Evolutionary conservation across 73 alveolate species (phyloP).

Genomic region (Paramecium pentaurelia): DNA sequence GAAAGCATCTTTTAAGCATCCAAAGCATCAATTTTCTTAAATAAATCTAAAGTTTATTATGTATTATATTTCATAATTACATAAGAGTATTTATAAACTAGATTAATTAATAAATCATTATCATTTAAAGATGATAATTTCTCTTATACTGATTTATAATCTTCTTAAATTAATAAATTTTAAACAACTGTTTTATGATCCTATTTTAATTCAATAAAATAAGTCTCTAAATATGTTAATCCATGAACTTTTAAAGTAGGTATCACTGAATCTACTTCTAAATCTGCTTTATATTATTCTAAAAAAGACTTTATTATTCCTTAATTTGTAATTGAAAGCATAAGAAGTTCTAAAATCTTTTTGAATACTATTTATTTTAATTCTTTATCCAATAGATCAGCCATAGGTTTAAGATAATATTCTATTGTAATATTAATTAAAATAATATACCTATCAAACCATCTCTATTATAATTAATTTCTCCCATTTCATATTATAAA

Average conservation of each 20-base stretch:
- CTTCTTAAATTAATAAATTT: neutral
- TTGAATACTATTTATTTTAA: neutral
- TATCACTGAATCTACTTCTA: neutral
- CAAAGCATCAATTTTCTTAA: neutral
- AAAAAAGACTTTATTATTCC: neutral
- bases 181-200: neutral
- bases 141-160: neutral
- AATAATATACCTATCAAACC: neutral
- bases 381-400: neutral
- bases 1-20: conserved; percentile 15
- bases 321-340: neutral
- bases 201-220: neutral
- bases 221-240: neutral
- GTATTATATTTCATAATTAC: neutral
- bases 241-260: neutral
- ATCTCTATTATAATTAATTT: neutral
- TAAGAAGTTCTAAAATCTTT: neutral
- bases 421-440: neutral
- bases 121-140: neutral
- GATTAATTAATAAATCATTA: neutral
- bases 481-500: neutral
- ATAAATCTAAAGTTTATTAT: neutral
- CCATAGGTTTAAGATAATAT: neutral
- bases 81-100: conserved; percentile 28
- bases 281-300: neutral